A percentile compares a stretch with the other conserved stretches of the same genome.
Conservation (phyloP, 768 basidiomycete species). For the Psilocybe subaeruginosa region DNA sequence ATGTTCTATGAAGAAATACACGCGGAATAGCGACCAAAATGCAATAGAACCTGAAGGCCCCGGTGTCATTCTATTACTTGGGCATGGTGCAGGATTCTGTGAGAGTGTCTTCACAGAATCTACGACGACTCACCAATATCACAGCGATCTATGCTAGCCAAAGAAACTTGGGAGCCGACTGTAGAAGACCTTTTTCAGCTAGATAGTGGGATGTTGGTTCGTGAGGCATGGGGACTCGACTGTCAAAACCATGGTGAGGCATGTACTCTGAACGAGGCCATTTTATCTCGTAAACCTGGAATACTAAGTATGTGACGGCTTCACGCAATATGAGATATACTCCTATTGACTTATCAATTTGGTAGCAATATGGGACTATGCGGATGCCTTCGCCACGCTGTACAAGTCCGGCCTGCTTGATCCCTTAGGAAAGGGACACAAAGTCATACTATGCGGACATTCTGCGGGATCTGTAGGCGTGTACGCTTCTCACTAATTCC, state of each 20-base stretch:
- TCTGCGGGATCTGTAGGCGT: slow-evolving; percentile 33
- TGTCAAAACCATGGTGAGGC: slow-evolving; percentile 43
- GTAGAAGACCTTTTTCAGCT: slow-evolving; percentile 33
- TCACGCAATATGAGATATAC: too few species aligned
- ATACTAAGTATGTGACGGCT: background rate
- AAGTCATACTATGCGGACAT: slow-evolving; percentile 32
- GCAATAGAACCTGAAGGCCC: slow-evolving; percentile 12
- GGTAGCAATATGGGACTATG: slow-evolving; percentile 33
- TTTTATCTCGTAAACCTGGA: slow-evolving; percentile 18
- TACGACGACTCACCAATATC: background rate
- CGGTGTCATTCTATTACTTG: slow-evolving; percentile 27
- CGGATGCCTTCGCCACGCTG: slow-evolving; percentile 29
- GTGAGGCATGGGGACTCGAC: slow-evolving; percentile 40
- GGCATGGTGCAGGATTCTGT: slow-evolving; percentile 35
- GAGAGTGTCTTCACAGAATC: slow-evolving; percentile 11
- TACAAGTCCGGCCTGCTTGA: slow-evolving; percentile 29
- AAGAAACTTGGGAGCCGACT: slow-evolving; percentile 43
- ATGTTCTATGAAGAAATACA: slow-evolving; percentile 33
- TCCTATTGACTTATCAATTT: background rate
- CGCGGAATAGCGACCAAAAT: slow-evolving; percentile 5
- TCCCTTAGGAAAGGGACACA: slow-evolving; percentile 22
- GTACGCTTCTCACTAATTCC: slow-evolving; percentile 19
- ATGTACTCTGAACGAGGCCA: slow-evolving; percentile 33
- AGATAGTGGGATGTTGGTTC: slow-evolving; percentile 26
- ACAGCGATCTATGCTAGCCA: slow-evolving; percentile 24